Base-by-base conservation (phyloP, 1,284 basidiomycete species). In the Fomitiporia mediterranea region DNA sequence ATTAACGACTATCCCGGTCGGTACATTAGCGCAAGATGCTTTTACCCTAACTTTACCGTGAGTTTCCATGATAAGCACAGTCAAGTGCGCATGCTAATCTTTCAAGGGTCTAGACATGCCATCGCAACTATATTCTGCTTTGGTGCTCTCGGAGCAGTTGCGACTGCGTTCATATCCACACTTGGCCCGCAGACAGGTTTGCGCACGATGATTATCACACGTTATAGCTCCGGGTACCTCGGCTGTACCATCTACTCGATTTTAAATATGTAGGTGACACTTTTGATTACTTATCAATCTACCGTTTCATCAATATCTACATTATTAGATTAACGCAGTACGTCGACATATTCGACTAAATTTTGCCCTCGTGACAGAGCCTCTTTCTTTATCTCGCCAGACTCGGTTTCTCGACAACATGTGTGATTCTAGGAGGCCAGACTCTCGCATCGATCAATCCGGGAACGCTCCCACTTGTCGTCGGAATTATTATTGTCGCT, bases 111-210 rank as follows among this genome's bases (percentile, higher is more conserved):
- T 38, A 79, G 77, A 4, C 73, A 78, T 62, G 63, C 70, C 3
- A 62, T 77, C 35, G 75, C 74, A 3, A 73, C 70, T 1, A 76
- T 70, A 19, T 55, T 79, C 15, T 76, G 75, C 60, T 79, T 79
- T 54, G 68, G 68, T 48, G 69, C 73, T 17, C 64, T 79, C 4
- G 77, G 77, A 3, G 68, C 68, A 6, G 51, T 73, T 48, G 57
- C 70, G 19, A 74, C 74, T 0, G 76, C 78, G 0, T 82, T 81
- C 63, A 76, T 82, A 49, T 78, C 82, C 11, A 81, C 74, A 1
- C 73, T 86, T n/a, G 84, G 84, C 0, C 82, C 83, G 1, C 69
- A 72, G 60, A 79, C 80, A 0, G 84, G 84, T 5, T 66, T 86
- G 49, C 73, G 84, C 4, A 84, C 83, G 0, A 85, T 87, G 80